Base-by-base conservation (phyloP, 768 basidiomycete genomes). In the Hygrocybe punicea region DNA sequence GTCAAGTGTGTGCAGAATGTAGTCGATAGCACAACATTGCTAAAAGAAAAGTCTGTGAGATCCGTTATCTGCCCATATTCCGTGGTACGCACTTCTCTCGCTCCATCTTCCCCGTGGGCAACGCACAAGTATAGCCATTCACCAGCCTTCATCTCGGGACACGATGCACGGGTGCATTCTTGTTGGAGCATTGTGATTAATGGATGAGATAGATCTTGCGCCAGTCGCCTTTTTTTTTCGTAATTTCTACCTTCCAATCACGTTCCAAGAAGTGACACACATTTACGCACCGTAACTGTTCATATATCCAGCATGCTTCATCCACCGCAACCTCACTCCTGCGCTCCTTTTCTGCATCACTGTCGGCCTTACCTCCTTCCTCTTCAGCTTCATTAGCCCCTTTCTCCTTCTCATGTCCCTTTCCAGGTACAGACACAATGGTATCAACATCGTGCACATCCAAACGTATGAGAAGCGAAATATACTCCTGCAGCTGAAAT, bases 131-230 rank as follows among this genome's bases (percentile, higher is more conserved):
- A 98, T 25, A 92, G 79, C 96, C 96, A 98, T 76, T 98, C 93
- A 55, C 91, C 92, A n/a, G 95, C 94, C 71, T 95, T 95, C 96
- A 99, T 99, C 73, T 96, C 88, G 1, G 94, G 92, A 77, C 96
- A 99, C 9, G 87, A 83, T 35, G 80, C 73, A 37, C 91, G 84
- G 11, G 87, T 91, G 68, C 95, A 98, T 69, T 92, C 91, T 63
- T 87, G 85, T 67, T 93, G 92, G 39, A 94, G 74, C 67, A 84
- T 85, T 1, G 88, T 90, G 46, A 95, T 89, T 40, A 93, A 78
- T 4, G 92, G 91, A 63, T 92, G 86, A 0, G 89, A 85, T 33
- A 95, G 78, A 69, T 95, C 93, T 70, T 91, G 89, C 6, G 91
- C 90, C 10, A 95, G 82, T 19, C 93, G 90, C 65, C 92, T 94